Conservation (phyloP, 139 green algal species). For the Ulvella scutata region DNA sequence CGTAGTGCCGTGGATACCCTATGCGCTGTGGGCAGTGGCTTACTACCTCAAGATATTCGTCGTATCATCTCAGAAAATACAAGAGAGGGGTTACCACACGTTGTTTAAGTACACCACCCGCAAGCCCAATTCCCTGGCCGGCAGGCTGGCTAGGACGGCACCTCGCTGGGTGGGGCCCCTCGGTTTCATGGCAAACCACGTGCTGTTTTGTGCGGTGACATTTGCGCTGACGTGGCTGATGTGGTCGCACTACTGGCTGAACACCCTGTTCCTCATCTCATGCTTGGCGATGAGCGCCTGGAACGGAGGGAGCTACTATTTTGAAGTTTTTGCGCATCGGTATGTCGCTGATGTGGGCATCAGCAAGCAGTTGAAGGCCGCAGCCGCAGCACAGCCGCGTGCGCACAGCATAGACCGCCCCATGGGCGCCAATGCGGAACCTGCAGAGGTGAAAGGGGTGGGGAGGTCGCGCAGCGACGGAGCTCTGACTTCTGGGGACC, state of each 20-base stretch:
- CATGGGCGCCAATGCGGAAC: not conserved
- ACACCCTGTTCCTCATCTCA: slow-evolving; percentile 27
- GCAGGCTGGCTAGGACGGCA: not conserved
- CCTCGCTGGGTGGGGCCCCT: not conserved
- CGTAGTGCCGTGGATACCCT: not conserved
- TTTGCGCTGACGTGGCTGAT: not conserved
- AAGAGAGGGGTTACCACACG: slow-evolving; percentile 36
- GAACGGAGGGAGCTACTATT: slow-evolving; percentile 50
- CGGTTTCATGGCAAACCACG: not conserved
- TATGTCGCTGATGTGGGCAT: not conserved
- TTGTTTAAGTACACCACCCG: slow-evolving; percentile 42
- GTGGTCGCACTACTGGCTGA: slow-evolving; percentile 21
- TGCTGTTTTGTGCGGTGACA: not conserved
- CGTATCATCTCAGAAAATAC: slow-evolving; percentile 38
- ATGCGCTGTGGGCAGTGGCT: slow-evolving; percentile 21
- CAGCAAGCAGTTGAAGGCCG: not conserved
- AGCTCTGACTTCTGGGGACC: too few species aligned
- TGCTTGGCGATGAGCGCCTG: slow-evolving; percentile 27
- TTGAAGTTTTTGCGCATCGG: slow-evolving; percentile 27
- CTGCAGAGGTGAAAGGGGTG: not conserved
- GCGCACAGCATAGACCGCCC: not conserved
- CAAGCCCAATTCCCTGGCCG: not conserved
- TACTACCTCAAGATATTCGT: slow-evolving; percentile 69
- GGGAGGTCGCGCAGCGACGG: too few species aligned
- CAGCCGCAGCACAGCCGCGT: too few species aligned